These are phyloP conservation scores for Ceratocystis harringtonii DNA, from an alignment of 2,329 filamentous ascomycete genomes.

Conservation along the genomic window DNA sequence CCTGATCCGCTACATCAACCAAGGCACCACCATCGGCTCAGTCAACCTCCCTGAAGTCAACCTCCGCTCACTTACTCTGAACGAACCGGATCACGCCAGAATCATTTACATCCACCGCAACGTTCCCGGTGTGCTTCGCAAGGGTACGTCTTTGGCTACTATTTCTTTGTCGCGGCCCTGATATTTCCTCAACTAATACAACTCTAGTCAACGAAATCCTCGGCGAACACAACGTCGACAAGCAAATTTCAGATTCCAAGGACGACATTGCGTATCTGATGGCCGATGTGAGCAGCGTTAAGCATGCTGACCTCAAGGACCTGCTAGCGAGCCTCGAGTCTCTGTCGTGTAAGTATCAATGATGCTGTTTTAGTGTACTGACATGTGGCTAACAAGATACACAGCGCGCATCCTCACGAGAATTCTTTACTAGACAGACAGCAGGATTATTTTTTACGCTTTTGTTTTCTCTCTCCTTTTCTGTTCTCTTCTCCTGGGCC, in stretches of 20 bases:
- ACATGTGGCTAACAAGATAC: neutral
- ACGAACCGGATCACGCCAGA: slow-evolving; percentile 78
- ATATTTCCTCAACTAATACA: neutral
- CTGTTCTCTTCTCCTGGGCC: neutral
- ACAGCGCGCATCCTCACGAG: slow-evolving; percentile 33
- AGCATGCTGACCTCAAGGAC: slow-evolving; percentile 65
- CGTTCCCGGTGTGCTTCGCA: slow-evolving; percentile 82
- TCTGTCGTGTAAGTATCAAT: slow-evolving; percentile 51
- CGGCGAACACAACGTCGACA: slow-evolving; percentile 92
- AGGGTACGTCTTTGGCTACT: slow-evolving; percentile 36
- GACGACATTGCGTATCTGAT: slow-evolving; percentile 93
- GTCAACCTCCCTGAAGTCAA: slow-evolving; percentile 96
- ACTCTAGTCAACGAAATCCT: slow-evolving; percentile 76
- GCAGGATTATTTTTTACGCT: neutral
- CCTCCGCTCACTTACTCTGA: slow-evolving; percentile 74
- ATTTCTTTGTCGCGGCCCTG: neutral
- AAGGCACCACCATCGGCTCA: slow-evolving; percentile 76
- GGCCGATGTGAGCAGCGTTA: slow-evolving; percentile 88
- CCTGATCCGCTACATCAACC: slow-evolving; percentile 87
- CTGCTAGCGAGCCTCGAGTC: slow-evolving; percentile 71
- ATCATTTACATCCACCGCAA: slow-evolving; percentile 96
- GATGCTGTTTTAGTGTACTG: neutral
- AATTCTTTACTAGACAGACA: slow-evolving; percentile 29
- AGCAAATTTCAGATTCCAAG: slow-evolving; percentile 92
- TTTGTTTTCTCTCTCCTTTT: neutral